These are phyloP conservation scores for Trichophyton equinum DNA, from an alignment of 2,329 filamentous ascomycete species.

Conservation along the genomic window DNA sequence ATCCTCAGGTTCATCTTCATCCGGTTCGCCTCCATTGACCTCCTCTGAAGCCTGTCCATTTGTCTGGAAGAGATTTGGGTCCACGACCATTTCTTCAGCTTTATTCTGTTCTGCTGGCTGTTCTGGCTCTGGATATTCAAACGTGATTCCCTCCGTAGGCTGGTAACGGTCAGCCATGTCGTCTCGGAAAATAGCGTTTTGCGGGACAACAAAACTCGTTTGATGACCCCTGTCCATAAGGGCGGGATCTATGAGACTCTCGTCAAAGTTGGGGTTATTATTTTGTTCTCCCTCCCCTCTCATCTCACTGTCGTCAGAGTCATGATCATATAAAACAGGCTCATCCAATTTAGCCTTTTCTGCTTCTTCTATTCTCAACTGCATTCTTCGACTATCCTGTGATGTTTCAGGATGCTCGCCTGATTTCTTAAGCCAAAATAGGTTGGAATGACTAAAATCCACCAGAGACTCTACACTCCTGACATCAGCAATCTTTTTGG, in stretches of 20 bases:
- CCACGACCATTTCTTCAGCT: neutral
- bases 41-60: neutral
- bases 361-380: constrained; percentile 41
- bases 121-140: constrained; percentile 22
- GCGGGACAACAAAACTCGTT: constrained; percentile 18
- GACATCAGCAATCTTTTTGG: constrained; percentile 75
- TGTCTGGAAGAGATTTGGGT: neutral
- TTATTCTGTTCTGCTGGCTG: constrained; percentile 1
- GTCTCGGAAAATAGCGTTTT: constrained; percentile 19
- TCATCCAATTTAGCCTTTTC: constrained; percentile 39
- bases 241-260: constrained; percentile 29
- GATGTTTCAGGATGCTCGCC: constrained; percentile 31
- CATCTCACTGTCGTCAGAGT: constrained; percentile 17
- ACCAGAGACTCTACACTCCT: constrained; percentile 83
- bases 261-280: neutral
- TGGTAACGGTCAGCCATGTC: constrained; percentile 21
- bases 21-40: neutral
- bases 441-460: constrained; percentile 80
- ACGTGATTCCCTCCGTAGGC: constrained; percentile 24
- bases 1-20: constrained; percentile 12
- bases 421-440: constrained; percentile 61
- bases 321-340: constrained; percentile 33
- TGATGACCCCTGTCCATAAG: constrained; percentile 16
- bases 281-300: constrained; percentile 6
- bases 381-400: constrained; percentile 30